These are phyloP conservation scores for Dichotomocladium elegans DNA, from an alignment of 371 early-diverging fungal genomes.

Conservation along the genomic window DNA sequence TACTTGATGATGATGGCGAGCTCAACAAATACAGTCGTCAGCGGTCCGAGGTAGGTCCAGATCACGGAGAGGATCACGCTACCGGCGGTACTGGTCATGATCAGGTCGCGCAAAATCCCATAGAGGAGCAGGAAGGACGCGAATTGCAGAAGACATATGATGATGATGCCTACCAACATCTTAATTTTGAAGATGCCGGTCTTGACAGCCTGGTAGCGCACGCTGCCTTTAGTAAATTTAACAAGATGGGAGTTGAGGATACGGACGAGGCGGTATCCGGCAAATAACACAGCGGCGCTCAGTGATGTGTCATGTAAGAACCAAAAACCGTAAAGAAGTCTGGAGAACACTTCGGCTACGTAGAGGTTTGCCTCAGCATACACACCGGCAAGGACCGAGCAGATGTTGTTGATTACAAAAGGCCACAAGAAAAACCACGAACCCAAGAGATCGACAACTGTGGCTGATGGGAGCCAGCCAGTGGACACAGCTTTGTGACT, in stretches of 20 bases:
- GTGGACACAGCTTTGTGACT: slow-evolving; percentile 37
- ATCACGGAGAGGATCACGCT: slow-evolving; percentile 16
- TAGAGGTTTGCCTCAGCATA: slow-evolving; percentile 20
- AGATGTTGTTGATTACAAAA: slow-evolving; percentile 31
- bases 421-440: slow-evolving; percentile 30
- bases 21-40: slow-evolving; percentile 19
- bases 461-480: slow-evolving; percentile 45
- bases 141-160: slow-evolving; percentile 19
- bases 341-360: slow-evolving; percentile 24
- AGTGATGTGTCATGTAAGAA: slow-evolving; percentile 32
- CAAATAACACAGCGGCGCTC: slow-evolving; percentile 24
- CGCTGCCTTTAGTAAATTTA: slow-evolving; percentile 26
- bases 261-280: slow-evolving; percentile 29
- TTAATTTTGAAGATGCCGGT: slow-evolving; percentile 40
- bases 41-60: slow-evolving; percentile 22
- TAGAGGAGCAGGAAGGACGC: slow-evolving; percentile 22
- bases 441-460: slow-evolving; percentile 32
- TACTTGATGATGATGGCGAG: slow-evolving; percentile 26
- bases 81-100: slow-evolving; percentile 18
- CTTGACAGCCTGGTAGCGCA: slow-evolving; percentile 33
- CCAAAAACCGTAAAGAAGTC: slow-evolving; percentile 41
- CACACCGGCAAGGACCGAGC: slow-evolving; percentile 37
- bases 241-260: slow-evolving; percentile 27
- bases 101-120: slow-evolving; percentile 21
- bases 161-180: slow-evolving; percentile 13